Evolutionary conservation across 2,329 filamentous ascomycete species (phyloP).

Genomic region (Fusarium cyanostomum): DNA sequence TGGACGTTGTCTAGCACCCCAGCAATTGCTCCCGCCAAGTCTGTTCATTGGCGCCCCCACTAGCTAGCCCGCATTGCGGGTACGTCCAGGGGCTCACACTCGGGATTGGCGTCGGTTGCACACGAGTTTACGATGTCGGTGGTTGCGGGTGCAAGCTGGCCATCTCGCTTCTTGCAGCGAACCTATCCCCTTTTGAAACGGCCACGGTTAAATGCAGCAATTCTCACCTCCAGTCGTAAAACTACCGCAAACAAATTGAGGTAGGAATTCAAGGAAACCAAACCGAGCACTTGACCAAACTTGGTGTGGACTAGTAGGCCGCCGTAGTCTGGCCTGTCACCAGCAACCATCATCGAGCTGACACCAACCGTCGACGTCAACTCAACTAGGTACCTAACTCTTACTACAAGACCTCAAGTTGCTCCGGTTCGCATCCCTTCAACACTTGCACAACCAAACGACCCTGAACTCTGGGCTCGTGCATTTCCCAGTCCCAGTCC

Average conservation of each 20-base stretch:
- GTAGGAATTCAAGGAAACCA: constrained; percentile 28
- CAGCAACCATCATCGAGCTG: constrained; percentile 25
- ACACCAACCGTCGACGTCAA: constrained; percentile 40
- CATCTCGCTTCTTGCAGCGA: background rate
- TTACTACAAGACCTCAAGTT: constrained; percentile 17
- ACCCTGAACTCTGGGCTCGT: background rate
- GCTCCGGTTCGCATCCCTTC: background rate
- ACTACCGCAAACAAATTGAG: constrained; percentile 7
- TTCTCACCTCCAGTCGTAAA: constrained; percentile 21
- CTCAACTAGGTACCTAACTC: constrained; percentile 16
- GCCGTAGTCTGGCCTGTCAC: constrained; percentile 23
- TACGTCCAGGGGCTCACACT: constrained; percentile 30
- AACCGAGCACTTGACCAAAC: constrained; percentile 31
- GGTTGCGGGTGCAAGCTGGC: constrained; percentile 14
- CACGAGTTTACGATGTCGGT: constrained; percentile 28
- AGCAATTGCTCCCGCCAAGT: constrained; percentile 1
- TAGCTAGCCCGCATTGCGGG: constrained; percentile 11
- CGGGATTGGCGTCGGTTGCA: constrained; percentile 27
- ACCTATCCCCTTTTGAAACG: constrained; percentile 14
- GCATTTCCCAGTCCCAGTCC: background rate
- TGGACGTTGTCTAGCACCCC: constrained; percentile 11
- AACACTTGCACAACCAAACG: background rate
- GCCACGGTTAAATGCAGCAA: constrained; percentile 21
- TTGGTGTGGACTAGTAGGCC: constrained; percentile 16
- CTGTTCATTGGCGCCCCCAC: constrained; percentile 29